These are phyloP conservation scores for Phytopythium mirpurense DNA, from an alignment of 352 stramenopile genomes.

Conservation along the genomic window DNA sequence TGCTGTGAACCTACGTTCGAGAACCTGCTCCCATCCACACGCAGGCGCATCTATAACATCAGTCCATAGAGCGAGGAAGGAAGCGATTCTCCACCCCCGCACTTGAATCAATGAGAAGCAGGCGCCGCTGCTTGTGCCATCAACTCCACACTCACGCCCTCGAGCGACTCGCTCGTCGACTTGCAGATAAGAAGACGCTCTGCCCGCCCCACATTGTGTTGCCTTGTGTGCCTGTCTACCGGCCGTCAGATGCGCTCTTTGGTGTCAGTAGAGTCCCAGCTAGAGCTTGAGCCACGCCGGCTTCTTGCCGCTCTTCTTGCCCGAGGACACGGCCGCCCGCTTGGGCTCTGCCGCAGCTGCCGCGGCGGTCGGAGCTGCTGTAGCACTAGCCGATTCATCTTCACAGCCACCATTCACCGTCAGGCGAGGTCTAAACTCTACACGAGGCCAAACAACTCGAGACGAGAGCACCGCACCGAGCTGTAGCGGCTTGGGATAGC, in stretches of 20 bases:
- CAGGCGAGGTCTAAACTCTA: background rate
- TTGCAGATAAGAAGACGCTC: too few species aligned
- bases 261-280: too few species aligned
- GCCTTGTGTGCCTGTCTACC: too few species aligned
- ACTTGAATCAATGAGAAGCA: constrained; percentile 1
- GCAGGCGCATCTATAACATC: too few species aligned
- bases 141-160: too few species aligned
- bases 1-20: too few species aligned
- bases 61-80: background rate
- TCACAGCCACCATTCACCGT: background rate
- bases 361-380: constrained; percentile 11
- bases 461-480: constrained; percentile 23
- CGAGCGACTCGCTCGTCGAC: background rate
- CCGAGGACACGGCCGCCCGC: constrained; percentile 13
- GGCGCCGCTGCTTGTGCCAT: too few species aligned
- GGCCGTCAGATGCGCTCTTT: too few species aligned
- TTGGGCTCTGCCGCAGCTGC: constrained; percentile 22
- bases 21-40: too few species aligned
- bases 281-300: constrained; percentile 76
- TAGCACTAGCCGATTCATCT: constrained; percentile 21
- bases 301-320: constrained; percentile 48
- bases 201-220: too few species aligned
- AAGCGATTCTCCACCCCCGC: background rate
- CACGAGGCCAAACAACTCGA: background rate
- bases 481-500: constrained; percentile 42